A percentile compares a stretch with the other conserved stretches of the same genome.
Evolutionary conservation across 163 green algal genomes (phyloP).

Genomic region (Botryococcus braunii): DNA sequence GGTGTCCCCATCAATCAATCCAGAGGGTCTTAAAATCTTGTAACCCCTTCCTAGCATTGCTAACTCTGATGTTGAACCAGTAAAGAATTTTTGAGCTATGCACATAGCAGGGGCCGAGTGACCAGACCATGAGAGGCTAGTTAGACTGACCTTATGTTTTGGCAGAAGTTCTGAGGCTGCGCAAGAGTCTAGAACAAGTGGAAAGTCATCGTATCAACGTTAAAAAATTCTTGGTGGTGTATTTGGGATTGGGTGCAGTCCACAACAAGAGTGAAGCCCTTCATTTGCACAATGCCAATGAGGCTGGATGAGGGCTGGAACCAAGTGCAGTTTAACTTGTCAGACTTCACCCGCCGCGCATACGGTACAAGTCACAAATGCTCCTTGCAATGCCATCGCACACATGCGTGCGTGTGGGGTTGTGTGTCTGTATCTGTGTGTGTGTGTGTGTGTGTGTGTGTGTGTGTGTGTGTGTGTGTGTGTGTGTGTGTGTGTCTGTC

Average conservation of each 20-base stretch:
- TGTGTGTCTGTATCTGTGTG: no score
- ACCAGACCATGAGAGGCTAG: no score
- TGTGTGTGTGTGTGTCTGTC: no score
- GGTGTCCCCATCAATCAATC: no score
- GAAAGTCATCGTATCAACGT: not conserved
- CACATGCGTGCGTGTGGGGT: no score
- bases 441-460: not conserved
- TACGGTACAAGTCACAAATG: constrained; percentile 79
- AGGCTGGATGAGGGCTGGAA: constrained; percentile 97
- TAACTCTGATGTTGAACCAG: no score
- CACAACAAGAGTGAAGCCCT: constrained; percentile 92
- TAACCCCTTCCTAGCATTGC: no score
- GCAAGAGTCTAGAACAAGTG: not conserved
- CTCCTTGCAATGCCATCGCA: not conserved
- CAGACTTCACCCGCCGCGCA: constrained; percentile 87
- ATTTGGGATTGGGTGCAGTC: constrained; percentile 46
- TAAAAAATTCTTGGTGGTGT: no score
- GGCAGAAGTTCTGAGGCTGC: not conserved
- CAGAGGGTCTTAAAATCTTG: no score
- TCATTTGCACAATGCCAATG: constrained; percentile 99
- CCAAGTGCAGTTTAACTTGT: constrained; percentile 97
- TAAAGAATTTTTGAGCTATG: no score
- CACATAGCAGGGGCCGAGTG: no score
- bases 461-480: not conserved
- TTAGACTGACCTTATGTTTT: no score